Evolutionary conservation across 2,329 filamentous ascomycete species (phyloP), one percentile per base, ranked within the genome.

Genomic region (Coniochaeta hoffmannii): DNA sequence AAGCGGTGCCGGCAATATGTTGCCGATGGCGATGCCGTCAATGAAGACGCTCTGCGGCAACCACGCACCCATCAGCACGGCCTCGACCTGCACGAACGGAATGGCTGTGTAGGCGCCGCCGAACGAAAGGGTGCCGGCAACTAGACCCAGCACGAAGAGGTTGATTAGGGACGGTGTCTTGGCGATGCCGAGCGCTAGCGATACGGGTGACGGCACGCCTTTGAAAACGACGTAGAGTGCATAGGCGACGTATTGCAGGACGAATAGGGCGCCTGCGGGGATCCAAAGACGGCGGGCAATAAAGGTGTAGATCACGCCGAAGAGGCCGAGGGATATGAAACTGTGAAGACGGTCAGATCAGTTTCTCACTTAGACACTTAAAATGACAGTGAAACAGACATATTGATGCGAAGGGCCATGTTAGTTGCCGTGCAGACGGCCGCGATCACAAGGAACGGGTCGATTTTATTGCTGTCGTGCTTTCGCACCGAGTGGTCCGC

Each of bases 21-120:
- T 68, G 14, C 64, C 66, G 41, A 70, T 72, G 56, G 66, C 67
- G 60, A 68, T 66, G 17, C 65, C 66, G 56, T 68, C 66, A n/a
- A 69, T 64, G 52, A 69, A 69, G 17, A 67, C 64, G 57, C 63
- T 63, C 55, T 68, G 66, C 32, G 65, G 61, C 24, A 69, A 59
- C 67, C 67, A 70, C 14, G 55, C 64, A 26, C 67, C 68, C 57
- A 67, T 64, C 30, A 69, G 54, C 30, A 70, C 67, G 35, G 66
- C 67, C 58, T 69, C 67, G 41, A 68, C 66, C 56, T 69, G 66
- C 17, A 69, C 59, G 56, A 69, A 67, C 32, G 67, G 66, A 52
- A 69, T 68, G 11, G 67, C 65, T 34, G 67, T 69, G 54, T 69
- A 69, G 14, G 66, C 65, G 44, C 67, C 66, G 46, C 67, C 67